Evolutionary conservation across 805 yeast species (phyloP).

Genomic region (Yarrowia sp.): DNA sequence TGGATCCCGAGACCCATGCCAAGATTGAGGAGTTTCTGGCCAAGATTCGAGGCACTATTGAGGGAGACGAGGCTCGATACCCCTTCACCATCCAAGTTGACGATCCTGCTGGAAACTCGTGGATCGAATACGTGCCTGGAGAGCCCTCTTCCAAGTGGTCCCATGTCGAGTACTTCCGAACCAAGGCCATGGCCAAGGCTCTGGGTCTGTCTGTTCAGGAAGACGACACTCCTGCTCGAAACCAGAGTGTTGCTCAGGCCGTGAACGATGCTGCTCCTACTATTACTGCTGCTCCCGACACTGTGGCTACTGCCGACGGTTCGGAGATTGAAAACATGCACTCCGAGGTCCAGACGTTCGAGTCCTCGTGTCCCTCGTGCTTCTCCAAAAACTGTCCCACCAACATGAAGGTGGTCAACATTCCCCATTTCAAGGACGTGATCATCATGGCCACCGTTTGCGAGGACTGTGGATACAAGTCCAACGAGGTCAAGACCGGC

Average conservation of each 20-base stretch:
- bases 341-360: conserved; percentile 90
- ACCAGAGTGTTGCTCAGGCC: conserved; percentile 38
- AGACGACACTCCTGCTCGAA: conserved; percentile 45
- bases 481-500: conserved; percentile 97
- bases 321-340: conserved; percentile 79
- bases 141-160: conserved; percentile 91
- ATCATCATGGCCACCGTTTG: conserved; percentile 94
- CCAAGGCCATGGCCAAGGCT: conserved; percentile 81
- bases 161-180: conserved; percentile 71
- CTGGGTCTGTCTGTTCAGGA: conserved; percentile 72
- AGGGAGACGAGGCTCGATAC: conserved; percentile 62
- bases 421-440: conserved; percentile 97
- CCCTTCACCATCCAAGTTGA: conserved; percentile 79
- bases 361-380: conserved; percentile 91
- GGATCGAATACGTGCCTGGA: conserved; percentile 86
- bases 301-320: conserved; percentile 44
- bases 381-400: conserved; percentile 69
- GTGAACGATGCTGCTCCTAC: conserved; percentile 37
- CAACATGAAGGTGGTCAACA: conserved; percentile 93
- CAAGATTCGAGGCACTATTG: conserved; percentile 56
- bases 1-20: conserved; percentile 69
- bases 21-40: conserved; percentile 67
- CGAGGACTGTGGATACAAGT: conserved; percentile 88
- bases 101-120: conserved; percentile 96
- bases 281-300: conserved; percentile 34